Conservation (phyloP, 495 filamentous ascomycete genomes). For the Clohesyomyces aquaticus region DNA sequence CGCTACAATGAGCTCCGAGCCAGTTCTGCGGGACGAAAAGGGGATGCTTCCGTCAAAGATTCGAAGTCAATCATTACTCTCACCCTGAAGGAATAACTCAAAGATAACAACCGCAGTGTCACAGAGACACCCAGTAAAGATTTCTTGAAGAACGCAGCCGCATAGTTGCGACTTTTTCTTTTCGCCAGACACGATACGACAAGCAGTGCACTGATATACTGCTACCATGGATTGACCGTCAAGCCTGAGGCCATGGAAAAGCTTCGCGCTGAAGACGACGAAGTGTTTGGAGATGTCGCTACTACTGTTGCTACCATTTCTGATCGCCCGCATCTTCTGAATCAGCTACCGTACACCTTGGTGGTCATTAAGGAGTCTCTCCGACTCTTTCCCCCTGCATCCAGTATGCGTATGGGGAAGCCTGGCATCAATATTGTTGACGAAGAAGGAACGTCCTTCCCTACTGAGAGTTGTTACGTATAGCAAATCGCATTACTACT, state of each 20-base stretch:
- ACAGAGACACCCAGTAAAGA: conserved; percentile 6
- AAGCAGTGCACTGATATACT: conserved; percentile 48
- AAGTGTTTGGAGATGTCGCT: conserved; percentile 44
- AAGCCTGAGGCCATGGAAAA: conserved; percentile 48
- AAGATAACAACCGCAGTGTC: neutral
- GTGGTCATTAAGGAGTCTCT: conserved; percentile 35
- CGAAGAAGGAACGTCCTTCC: conserved; percentile 40
- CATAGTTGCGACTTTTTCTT: conserved; percentile 46
- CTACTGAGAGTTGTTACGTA: conserved; percentile 43
- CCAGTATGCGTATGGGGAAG: conserved; percentile 26
- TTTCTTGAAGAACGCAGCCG: conserved; percentile 30
- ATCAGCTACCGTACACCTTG: conserved; percentile 18
- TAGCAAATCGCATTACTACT: conserved; percentile 35
- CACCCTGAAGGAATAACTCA: conserved; percentile 16
- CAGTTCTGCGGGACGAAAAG: neutral
- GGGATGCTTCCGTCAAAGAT: neutral
- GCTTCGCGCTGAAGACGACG: conserved; percentile 47
- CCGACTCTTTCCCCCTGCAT: conserved; percentile 32
- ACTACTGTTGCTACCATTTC: conserved; percentile 19
- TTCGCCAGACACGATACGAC: conserved; percentile 59
- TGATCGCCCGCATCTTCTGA: conserved; percentile 18
- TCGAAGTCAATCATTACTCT: conserved; percentile 27
- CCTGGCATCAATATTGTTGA: conserved; percentile 31
- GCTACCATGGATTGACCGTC: conserved; percentile 53
- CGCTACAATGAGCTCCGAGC: conserved; percentile 38